phyloP scores from a whole-genome alignment of 108 stramenopile genomes.

The Bacterosira constricta region DNA sequence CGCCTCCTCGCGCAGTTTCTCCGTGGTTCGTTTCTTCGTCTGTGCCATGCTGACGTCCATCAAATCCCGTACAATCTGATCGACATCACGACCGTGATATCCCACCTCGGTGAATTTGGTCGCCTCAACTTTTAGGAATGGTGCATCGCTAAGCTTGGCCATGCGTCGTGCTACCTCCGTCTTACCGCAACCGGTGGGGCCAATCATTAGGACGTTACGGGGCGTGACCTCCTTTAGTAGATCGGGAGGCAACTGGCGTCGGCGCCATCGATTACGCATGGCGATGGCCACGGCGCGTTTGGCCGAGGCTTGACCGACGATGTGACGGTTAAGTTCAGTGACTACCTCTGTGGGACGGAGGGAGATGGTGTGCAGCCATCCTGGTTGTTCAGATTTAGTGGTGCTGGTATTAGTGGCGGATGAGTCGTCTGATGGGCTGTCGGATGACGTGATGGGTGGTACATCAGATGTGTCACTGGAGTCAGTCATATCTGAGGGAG shows the following conservation, averaged over 20 bases:
- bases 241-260: conserved; percentile 89
- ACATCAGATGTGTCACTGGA: conserved; percentile 5
- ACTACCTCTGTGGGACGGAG: conserved; percentile 86
- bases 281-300: conserved; percentile 99
- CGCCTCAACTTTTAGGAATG: conserved; percentile 99
- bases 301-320: conserved; percentile 95
- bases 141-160: conserved; percentile 97
- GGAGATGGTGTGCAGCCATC: conserved; percentile 29
- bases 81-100: conserved; percentile 98
- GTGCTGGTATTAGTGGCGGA: background rate
- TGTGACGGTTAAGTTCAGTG: conserved; percentile 85
- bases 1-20: conserved; percentile 75
- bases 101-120: conserved; percentile 99
- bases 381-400: conserved; percentile 9
- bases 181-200: conserved; percentile 99
- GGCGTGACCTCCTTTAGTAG: conserved; percentile 94
- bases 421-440: background rate
- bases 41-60: conserved; percentile 94
- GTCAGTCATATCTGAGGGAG: background rate
- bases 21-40: conserved; percentile 88
- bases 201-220: conserved; percentile 99
- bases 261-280: conserved; percentile 98
- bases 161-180: conserved; percentile 98
- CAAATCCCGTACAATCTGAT: conserved; percentile 98
- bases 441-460: background rate